These are phyloP conservation scores for Raffaelea deltoideospora DNA, from an alignment of 2,329 filamentous ascomycete genomes.

Conservation along the genomic window DNA sequence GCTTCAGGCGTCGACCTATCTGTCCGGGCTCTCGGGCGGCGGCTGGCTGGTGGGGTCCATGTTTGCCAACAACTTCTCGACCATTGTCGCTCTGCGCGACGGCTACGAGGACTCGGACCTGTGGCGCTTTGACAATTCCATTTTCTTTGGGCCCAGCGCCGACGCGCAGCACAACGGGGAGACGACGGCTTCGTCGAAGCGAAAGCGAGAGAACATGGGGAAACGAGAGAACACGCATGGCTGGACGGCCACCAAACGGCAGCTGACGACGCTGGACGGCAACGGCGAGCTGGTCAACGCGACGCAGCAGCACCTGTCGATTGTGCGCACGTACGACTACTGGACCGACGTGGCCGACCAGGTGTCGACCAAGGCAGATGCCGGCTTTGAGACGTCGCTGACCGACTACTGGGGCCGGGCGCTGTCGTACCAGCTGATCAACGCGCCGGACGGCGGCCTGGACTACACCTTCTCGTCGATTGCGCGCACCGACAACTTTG, in stretches of 20 bases:
- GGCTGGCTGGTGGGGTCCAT: slow-evolving; percentile 76
- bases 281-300: neutral
- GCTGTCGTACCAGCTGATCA: slow-evolving; percentile 73
- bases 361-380: slow-evolving; percentile 45
- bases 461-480: slow-evolving; percentile 68
- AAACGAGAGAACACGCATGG: too few species aligned
- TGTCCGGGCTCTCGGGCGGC: slow-evolving; percentile 68
- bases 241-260: too few species aligned
- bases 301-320: slow-evolving; percentile 4
- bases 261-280: neutral
- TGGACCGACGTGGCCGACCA: slow-evolving; percentile 41
- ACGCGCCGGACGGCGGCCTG: slow-evolving; percentile 58
- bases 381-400: slow-evolving; percentile 53
- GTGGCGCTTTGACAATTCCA: slow-evolving; percentile 20
- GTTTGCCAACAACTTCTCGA: slow-evolving; percentile 71
- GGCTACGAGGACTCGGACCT: slow-evolving; percentile 18
- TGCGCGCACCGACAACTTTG: slow-evolving; percentile 26
- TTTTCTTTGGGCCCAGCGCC: slow-evolving; percentile 18
- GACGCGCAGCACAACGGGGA: slow-evolving; percentile 10
- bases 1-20: slow-evolving; percentile 66
- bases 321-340: slow-evolving; percentile 29
- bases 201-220: too few species aligned
- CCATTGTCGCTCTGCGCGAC: slow-evolving; percentile 40
- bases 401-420: slow-evolving; percentile 86
- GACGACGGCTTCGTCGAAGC: neutral